Base-by-base conservation (phyloP, 2,329 filamentous ascomycete genomes). In the Colletotrichum abscissum region DNA sequence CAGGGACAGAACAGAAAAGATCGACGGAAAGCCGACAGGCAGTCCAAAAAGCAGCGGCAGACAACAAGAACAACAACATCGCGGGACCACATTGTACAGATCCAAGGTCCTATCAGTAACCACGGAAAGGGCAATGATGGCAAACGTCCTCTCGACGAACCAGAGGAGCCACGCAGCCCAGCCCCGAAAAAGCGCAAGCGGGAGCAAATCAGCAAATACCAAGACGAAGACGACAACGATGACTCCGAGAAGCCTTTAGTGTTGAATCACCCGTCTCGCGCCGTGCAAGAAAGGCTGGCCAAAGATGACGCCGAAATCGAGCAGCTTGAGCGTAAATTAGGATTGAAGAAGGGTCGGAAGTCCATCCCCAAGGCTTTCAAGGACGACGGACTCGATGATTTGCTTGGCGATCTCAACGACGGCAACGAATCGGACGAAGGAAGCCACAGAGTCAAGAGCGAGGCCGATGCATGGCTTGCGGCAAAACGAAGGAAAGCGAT, bases 251-350 rank as follows among this genome's bases (percentile, higher is more conserved):
- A 78, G 35, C 46, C 9, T 11, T 42, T 55, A 11, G 28, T 38
- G 11, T 26, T 57, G 14, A 67, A 58, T 7, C 30, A 63, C 11
- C 22, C 42, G 16, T 63, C 72, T 14, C 72, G 68, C 60, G 76
- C 76, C 24, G 80, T 91, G n/a, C 90, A 88, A 78, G 88, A 92
- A 4, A 91, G 89, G 76, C 85, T 98, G 5, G 92, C 90, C 0
- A 87, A 94, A 74, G 96, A 99, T 72, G 95, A 98, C 78, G 94
- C 92, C 2, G 95, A 98, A 77, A 98, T 99, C 77, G 92, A 93
- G 24, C 92, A 92, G 3, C 85, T 98, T 38, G 97, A 99, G 84
- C 95, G 92, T 81, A 97, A 94, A 79, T 85, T 99, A 3, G 96
- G 97, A 0, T 88, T 98, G 42, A 92, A 88, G 76, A 94, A 92